phyloP scores from a whole-genome alignment of 2,329 filamentous ascomycete genomes.

The Penicillium sp. region DNA sequence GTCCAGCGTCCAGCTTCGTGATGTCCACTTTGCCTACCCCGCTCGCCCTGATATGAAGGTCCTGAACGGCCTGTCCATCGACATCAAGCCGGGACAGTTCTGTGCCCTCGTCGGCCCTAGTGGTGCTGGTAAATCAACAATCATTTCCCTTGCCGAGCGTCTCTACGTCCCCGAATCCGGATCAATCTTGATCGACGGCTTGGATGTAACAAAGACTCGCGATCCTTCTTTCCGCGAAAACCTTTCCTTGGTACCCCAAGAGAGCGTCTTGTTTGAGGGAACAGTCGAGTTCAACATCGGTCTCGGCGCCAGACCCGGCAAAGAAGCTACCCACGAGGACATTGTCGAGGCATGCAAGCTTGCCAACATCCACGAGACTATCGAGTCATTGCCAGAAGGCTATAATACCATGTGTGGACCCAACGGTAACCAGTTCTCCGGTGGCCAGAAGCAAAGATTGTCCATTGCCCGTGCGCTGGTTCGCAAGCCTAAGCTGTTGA shows the following conservation, averaged over 20 bases:
- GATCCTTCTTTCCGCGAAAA: slow-evolving; percentile 44
- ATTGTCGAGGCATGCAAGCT: slow-evolving; percentile 66
- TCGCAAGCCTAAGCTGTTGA: slow-evolving; percentile 54
- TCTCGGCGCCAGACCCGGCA: slow-evolving; percentile 52
- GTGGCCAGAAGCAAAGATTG: slow-evolving; percentile 60
- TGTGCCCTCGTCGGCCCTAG: slow-evolving; percentile 65
- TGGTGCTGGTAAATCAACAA: slow-evolving; percentile 68
- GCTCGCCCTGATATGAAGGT: slow-evolving; percentile 61
- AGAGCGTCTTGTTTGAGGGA: slow-evolving; percentile 50
- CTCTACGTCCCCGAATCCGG: slow-evolving; percentile 56
- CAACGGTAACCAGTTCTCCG: slow-evolving; percentile 53
- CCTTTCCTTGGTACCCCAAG: slow-evolving; percentile 50
- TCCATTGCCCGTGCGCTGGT: slow-evolving; percentile 60
- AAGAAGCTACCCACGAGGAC: slow-evolving; percentile 58
- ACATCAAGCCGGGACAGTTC: slow-evolving; percentile 47
- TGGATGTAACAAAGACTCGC: slow-evolving; percentile 45
- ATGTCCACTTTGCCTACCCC: slow-evolving; percentile 67
- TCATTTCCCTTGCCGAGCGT: slow-evolving; percentile 57
- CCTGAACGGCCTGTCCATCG: slow-evolving; percentile 57
- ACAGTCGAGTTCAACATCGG: slow-evolving; percentile 50
- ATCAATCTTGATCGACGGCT: slow-evolving; percentile 53
- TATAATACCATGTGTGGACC: slow-evolving; percentile 56
- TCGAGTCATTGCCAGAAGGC: slow-evolving; percentile 61
- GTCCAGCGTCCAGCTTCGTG: slow-evolving; percentile 53
- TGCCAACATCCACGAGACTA: slow-evolving; percentile 70